Base-by-base conservation (phyloP, 352 stramenopile species). In the Globisporangium abappressorium region DNA sequence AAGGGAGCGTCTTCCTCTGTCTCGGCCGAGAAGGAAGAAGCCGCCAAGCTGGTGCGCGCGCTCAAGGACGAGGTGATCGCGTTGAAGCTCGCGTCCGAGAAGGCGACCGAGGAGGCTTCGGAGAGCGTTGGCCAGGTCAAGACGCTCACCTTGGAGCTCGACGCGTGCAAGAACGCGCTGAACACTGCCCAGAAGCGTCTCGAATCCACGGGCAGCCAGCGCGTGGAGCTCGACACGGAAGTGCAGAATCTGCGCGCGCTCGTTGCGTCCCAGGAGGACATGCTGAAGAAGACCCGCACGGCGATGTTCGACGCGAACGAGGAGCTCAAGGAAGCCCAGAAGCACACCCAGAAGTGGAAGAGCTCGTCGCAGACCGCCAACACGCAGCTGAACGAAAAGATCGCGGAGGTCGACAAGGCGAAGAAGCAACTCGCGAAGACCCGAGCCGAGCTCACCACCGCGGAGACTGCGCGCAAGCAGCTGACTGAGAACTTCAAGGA, bases 281-380 rank as follows among this genome's bases (percentile, higher is more conserved):
- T 89, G 60, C 74, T 92, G 0, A 89, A 92, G 75, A 91, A 91
- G 75, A 82, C 82, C 54, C 82, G 85, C 47, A 71, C 77, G 22
- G 84, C 85, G 11, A 72, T 93, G 51, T 69, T 92, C 22, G 80
- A 87, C 57, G 77, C 79, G 11, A 93, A 91, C 65, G 82, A 90
- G 54, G 85, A 93, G 73, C 79, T 93, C 6, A 92, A 93, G 72
- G 77, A 87, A n/a, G 74, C 82, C 14, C 83, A 76, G n/a, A 78
- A 78, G 5, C 80, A 85, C 66, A 72, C 77, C 8, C 63, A 85
- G 34, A 93, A 93, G 71, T 92, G 84, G 83, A 93, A 93, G 68
- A 79, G 77, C 67, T 88, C 82, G 24, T 75, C 82, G 1, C 79
- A 91, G 66, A 73, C 70, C 11, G 84, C 85, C 14, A 92, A 89